Percentiles rank a stretch among this genome's conserved stretches.
Evolutionary conservation across 208 protist genomes (phyloP).

Genomic region (Tritrichomonas musculus): DNA sequence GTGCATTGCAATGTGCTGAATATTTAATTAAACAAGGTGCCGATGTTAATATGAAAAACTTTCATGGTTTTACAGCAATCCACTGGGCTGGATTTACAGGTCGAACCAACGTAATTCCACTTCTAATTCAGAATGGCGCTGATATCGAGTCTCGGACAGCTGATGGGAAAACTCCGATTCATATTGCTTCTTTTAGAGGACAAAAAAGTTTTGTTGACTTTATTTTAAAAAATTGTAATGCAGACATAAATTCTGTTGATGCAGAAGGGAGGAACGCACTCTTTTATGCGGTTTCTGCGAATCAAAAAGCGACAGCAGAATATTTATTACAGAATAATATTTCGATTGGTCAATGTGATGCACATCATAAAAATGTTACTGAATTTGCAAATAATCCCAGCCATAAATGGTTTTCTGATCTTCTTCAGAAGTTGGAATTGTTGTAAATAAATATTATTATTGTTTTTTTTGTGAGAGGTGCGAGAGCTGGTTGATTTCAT

Average conservation of each 20-base stretch:
- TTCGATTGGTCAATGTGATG: no score
- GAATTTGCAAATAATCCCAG: no score
- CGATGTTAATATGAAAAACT: neutral
- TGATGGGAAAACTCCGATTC: constrained; percentile 3
- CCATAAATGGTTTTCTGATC: no score
- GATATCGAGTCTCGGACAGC: neutral
- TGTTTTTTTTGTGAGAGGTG: neutral
- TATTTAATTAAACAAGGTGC: neutral
- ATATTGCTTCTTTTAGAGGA: neutral
- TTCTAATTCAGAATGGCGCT: neutral
- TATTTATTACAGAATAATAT: no score
- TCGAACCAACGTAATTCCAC: neutral
- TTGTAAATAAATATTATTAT: no score
- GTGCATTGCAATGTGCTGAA: neutral
- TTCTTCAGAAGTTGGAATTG: no score
- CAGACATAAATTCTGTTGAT: no score
- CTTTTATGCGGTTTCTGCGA: no score
- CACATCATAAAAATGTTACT: no score
- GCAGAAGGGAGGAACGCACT: no score
- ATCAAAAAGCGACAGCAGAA: no score
- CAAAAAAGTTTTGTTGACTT: neutral
- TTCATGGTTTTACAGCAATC: neutral
- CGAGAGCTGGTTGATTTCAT: no score
- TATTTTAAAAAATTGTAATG: neutral
- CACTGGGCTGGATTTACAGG: constrained; percentile 26